Conservation (phyloP, 73 alveolate species). For the Stentor roeselii region DNA sequence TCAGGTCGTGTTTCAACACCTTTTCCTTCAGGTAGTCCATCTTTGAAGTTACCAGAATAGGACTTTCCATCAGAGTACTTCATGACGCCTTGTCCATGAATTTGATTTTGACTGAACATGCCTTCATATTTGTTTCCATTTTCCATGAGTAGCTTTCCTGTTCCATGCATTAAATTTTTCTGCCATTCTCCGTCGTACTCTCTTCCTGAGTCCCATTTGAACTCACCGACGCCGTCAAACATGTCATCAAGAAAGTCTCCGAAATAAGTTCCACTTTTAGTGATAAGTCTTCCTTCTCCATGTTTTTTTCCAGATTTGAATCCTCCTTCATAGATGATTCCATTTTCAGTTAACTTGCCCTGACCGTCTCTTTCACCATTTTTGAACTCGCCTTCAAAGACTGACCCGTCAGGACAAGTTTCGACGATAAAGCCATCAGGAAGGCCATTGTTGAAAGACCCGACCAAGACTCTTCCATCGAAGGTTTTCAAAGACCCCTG, state of each 20-base stretch:
- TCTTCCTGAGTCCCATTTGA: neutral
- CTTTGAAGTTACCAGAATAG: constrained; percentile 9
- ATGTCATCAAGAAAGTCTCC: constrained; percentile 22
- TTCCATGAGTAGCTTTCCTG: neutral
- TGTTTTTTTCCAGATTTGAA: neutral
- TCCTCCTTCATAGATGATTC: neutral
- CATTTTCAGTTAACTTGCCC: neutral
- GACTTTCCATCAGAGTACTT: neutral
- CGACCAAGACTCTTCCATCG: neutral
- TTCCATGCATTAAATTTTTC: constrained; percentile 15
- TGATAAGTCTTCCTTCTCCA: constrained; percentile 11
- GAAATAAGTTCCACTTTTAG: neutral
- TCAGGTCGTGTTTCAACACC: neutral
- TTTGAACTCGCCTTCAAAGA: neutral
- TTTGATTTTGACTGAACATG: neutral
- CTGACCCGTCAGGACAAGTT: neutral
- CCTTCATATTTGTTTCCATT: constrained; percentile 16
- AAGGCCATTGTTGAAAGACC: neutral
- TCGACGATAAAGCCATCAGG: neutral
- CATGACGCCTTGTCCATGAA: neutral
- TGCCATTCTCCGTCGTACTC: constrained; percentile 16
- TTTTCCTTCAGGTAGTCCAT: constrained; percentile 11
- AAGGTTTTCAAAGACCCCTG: neutral
- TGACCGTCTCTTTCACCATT: neutral
- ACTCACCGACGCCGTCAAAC: constrained; percentile 11